Base-by-base conservation (phyloP, 2,329 filamentous ascomycete species). In the Cryphonectria nitschkei region DNA sequence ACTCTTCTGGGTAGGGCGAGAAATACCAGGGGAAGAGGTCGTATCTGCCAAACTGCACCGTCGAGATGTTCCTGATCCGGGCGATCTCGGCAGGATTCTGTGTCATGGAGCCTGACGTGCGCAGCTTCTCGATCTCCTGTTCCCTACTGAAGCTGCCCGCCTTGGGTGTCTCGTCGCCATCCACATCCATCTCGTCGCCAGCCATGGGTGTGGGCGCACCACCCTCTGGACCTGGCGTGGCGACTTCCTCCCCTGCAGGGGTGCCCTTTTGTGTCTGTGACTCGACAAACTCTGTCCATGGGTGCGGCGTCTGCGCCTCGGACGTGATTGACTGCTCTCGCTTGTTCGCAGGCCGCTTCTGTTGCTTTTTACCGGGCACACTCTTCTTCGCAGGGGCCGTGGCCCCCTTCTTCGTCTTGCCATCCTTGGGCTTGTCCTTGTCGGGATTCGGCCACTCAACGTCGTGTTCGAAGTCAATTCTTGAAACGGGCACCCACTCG, bases 21-120 rank as follows among this genome's bases (percentile, higher is more conserved):
- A 99, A 99, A 81, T 99, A 99, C 96, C 96, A 99, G 0, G 96
- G 96, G 79, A 97, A 97, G 60, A 99, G 89, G 77, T 98, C 94
- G 79, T 90, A 92, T 76, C 91, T 90, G 61, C 96, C 97, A 85
- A 99, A 98, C 79, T 98, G 95, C 3, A 99, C 91, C 75, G 92
- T 95, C 68, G 93, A 93, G 75, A 99, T 90, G 79, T 99, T 99
- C 77, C 96, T 92, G 69, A 99, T 97, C 68, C 97, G 92, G 34
- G 95, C 95, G 73, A 99, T 94, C 79, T 99, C 97, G 16, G 95
- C 94, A 70, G 97, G 96, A 75, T 98, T 98, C 79, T 99, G 97
- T 14, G 97, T 99, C 96, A 99, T 98, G 73, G 94, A 98, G 43
- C 96, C 97, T 34, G 93, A 93, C 3, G 94, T 97, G 56, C 96